These are phyloP conservation scores for Spathaspora passalidarum DNA, from an alignment of 805 yeast species.

Conservation along the genomic window DNA sequence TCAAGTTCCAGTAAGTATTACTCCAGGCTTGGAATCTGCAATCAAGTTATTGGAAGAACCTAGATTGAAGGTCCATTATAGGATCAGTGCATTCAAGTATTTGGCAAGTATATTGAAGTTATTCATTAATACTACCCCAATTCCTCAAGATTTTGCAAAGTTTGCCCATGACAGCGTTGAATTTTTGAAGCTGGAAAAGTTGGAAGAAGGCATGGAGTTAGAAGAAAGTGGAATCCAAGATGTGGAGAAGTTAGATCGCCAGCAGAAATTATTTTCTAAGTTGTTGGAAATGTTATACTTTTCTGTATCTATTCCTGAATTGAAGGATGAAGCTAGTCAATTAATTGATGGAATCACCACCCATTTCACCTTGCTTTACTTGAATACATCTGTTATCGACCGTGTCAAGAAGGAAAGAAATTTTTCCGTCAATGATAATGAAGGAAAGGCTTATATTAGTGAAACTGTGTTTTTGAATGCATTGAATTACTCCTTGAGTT, in stretches of 20 bases:
- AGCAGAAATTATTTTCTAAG: slow-evolving; percentile 62
- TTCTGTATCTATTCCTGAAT: slow-evolving; percentile 71
- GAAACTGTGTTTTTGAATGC: slow-evolving; percentile 74
- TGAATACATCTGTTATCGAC: slow-evolving; percentile 69
- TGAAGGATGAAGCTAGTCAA: slow-evolving; percentile 61
- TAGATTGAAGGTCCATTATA: slow-evolving; percentile 58
- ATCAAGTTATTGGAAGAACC: slow-evolving; percentile 70
- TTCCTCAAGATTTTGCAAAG: slow-evolving; percentile 42
- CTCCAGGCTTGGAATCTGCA: slow-evolving; percentile 82
- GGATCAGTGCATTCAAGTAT: slow-evolving; percentile 75
- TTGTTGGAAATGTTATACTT: slow-evolving; percentile 70
- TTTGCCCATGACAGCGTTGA: slow-evolving; percentile 51
- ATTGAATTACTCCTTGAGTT: slow-evolving; percentile 75
- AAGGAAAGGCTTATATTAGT: slow-evolving; percentile 67
- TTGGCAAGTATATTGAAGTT: slow-evolving; percentile 63
- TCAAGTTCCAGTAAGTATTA: slow-evolving; percentile 66
- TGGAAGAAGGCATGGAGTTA: slow-evolving; percentile 27
- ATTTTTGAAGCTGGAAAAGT: slow-evolving; percentile 38
- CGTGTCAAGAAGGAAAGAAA: slow-evolving; percentile 64
- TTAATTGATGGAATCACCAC: slow-evolving; percentile 67
- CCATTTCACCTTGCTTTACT: slow-evolving; percentile 75
- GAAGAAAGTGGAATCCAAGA: slow-evolving; percentile 47
- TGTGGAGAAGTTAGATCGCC: slow-evolving; percentile 48
- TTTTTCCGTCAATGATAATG: slow-evolving; percentile 74
- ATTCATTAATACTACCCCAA: slow-evolving; percentile 55